phyloP scores from a whole-genome alignment of 1,284 basidiomycete genomes.

The Schizophyllum amplum region DNA sequence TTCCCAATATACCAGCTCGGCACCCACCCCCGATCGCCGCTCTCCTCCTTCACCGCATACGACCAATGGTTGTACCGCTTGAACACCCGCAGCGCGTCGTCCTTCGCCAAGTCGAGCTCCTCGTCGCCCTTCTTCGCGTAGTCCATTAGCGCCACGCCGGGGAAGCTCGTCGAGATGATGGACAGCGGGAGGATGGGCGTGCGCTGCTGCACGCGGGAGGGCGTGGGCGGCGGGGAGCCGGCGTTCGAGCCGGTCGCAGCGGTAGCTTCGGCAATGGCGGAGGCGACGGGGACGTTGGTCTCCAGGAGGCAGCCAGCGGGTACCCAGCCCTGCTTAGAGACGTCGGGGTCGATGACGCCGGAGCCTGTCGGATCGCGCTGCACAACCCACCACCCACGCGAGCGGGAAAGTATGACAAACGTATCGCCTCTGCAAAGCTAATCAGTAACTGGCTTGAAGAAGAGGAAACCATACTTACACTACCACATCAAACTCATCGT shows the following conservation, averaged over 20 bases:
- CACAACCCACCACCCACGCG: slow-evolving; percentile 99
- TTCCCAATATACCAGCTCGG: slow-evolving; percentile 81
- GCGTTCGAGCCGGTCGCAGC: slow-evolving; percentile 33
- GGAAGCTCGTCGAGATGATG: slow-evolving; percentile 92
- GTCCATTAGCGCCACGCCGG: slow-evolving; percentile 91
- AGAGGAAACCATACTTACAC: slow-evolving; percentile 54
- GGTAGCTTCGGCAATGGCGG: slow-evolving; percentile 71
- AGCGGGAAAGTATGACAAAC: slow-evolving; percentile 89
- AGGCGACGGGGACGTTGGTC: slow-evolving; percentile 73
- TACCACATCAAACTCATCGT: slow-evolving; percentile 96
- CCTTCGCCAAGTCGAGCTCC: slow-evolving; percentile 80
- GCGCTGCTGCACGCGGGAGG: slow-evolving; percentile 27
- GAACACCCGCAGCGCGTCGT: slow-evolving; percentile 85
- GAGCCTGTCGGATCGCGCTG: slow-evolving; percentile 86
- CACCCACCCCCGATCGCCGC: slow-evolving; percentile 88
- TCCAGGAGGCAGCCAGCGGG: slow-evolving; percentile 93
- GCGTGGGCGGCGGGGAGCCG: slow-evolving; percentile 36
- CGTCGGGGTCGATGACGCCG: slow-evolving; percentile 71
- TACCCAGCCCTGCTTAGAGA: slow-evolving; percentile 78
- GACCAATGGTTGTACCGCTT: slow-evolving; percentile 98
- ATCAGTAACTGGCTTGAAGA: slow-evolving; percentile 10
- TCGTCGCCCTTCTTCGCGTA: slow-evolving; percentile 88
- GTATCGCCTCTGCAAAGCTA: slow-evolving; percentile 61
- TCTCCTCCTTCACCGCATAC: slow-evolving; percentile 84
- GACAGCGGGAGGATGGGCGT: slow-evolving; percentile 79